Evolutionary conservation across 169 alveolate genomes (phyloP), one percentile per base, ranked within the genome.

Genomic region (Plasmodium inui): DNA sequence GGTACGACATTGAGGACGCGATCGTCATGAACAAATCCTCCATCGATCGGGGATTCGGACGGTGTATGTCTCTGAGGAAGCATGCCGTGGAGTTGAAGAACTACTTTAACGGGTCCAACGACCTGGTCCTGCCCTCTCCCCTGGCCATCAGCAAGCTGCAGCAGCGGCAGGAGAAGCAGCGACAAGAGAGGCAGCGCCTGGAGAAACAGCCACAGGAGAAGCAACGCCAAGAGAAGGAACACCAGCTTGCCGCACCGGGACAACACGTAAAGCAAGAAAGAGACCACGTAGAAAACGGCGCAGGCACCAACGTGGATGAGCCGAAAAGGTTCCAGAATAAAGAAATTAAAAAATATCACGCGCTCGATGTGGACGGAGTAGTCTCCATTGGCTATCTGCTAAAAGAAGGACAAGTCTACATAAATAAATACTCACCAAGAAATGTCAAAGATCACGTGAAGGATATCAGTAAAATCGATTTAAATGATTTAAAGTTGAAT

Each of bases 1-100:
- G 99, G 0, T 99, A 99, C 92, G 99, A 99, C 96, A 99, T 99
- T 53, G 99, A 99, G 97, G 99, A 99, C 93, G 99, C 99, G 14
- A 95, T 99, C 17, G 98, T 99, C 46, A 94, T 99, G 97, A 99
- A 99, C 96, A 98, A 98, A 82, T 99, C 99, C 6, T 97, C 99
- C 2, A 94, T 99, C 46, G 99, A 99, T 96, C 97, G 99, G 73
- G 99, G 99, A 7, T 99, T 99, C 95, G 99, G 99, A 1, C 93
- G 99, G 82, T 97, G 98, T 70, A 94, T 95, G 93, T 95, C 97
- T 34, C 85, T 97, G 96, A 86, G 97, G 79, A 90, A 97, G 53
- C 95, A 96, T 41, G 85, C 97, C 1, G 96, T 95, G 72, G 99
- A 97, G 84, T 61, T 97, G 71, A 97, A 97, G 88, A 96, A 97